phyloP scores from a whole-genome alignment of 2,329 filamentous ascomycete species.

The Colletotrichum tropicale region DNA sequence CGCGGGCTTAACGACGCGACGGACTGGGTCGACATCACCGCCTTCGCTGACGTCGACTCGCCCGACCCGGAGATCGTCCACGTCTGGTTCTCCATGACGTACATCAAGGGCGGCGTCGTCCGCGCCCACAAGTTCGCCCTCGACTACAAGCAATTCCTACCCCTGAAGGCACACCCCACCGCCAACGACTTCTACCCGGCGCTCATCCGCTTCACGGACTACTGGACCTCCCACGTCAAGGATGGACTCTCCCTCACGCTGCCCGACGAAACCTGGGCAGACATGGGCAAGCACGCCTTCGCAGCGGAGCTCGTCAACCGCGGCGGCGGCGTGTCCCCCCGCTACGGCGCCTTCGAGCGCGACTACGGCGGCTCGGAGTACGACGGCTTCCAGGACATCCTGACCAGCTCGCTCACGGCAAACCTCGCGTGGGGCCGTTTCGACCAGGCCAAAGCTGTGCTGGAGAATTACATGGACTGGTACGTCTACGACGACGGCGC shows the following conservation, averaged over 20 bases:
- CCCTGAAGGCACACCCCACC: background rate
- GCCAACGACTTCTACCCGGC: background rate
- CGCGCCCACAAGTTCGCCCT: background rate
- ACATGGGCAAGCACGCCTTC: slow-evolving; percentile 1
- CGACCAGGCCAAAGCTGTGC: background rate
- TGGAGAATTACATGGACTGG: slow-evolving; percentile 41
- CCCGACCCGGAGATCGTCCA: background rate
- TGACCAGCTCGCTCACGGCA: background rate
- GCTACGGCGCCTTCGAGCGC: slow-evolving; percentile 1
- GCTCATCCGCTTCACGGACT: background rate
- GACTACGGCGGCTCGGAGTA: background rate
- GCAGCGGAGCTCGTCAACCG: background rate
- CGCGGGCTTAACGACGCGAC: background rate
- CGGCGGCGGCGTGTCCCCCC: background rate
- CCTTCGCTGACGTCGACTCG: background rate
- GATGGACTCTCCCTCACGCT: background rate
- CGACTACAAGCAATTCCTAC: background rate
- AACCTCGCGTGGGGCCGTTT: background rate
- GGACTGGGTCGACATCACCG: background rate
- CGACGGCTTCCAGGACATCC: background rate
- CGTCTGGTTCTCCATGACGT: background rate
- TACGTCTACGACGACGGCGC: slow-evolving; percentile 37
- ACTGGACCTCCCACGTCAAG: background rate
- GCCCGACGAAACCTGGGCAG: background rate
- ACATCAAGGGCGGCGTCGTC: background rate